Evolutionary conservation across 306 rosid species (phyloP), one percentile per base, ranked within the genome.

Genomic region (Senna tora): DNA sequence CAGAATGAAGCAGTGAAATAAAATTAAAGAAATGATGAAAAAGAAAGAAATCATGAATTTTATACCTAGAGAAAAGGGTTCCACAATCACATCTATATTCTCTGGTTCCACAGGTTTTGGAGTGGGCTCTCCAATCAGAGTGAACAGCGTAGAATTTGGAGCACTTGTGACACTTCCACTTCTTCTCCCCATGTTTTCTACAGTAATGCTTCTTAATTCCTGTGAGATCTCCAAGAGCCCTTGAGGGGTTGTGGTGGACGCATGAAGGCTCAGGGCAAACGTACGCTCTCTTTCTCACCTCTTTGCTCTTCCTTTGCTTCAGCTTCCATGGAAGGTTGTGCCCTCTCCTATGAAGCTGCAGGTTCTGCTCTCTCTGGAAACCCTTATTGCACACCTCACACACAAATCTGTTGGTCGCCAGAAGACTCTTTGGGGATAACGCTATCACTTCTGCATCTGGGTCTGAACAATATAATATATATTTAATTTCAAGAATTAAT

Each of bases 91-190:
- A 95, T 92, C 89, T 84, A 47, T 95, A 95, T 74, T 95, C 99
- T 77, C 96, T 81, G 34, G 99, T 95, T 52, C 99, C 99, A 78
- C 99, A 95, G 20, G 93, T 89, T 80, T 95, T 95, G 43, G 93
- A 83, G 81, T 95, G 99, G 84, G 99, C 97, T 75, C 88, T 95
- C 97, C 99, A 95, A 79, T 95, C 99, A 15, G 99, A 95, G 69
- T 89, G 93, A 81, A 95, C 99, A 0, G 99, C 97, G 65, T 95
- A 95, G 68, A 92, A 78, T 90, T 92, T 95, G 4, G 92, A 88
- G 82, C 99, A 95, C 78, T 89, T 95, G 1, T 88, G 93, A 80
- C 99, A 95, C 81, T 92, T 95, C 99, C 99, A 95, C 76, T 95
- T 95, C 82, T 95, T 92, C 91, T 95, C 99, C 4, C 99, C 96